These are phyloP conservation scores for Canavalia ensiformis DNA, from an alignment of 306 rosid genomes.

Conservation along the genomic window DNA sequence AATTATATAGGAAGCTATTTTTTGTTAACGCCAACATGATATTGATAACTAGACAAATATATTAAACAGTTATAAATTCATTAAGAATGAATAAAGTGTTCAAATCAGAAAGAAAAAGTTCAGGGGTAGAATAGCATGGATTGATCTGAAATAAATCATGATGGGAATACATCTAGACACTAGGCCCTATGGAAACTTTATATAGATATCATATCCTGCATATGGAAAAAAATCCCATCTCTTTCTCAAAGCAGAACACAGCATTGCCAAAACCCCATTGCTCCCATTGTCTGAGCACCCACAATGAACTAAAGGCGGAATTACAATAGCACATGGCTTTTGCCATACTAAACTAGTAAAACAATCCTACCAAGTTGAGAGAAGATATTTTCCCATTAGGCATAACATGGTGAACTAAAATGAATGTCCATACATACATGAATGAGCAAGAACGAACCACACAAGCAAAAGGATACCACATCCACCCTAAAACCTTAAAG, in stretches of 20 bases:
- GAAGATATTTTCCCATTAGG: not conserved
- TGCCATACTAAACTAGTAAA: not conserved
- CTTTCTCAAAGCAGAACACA: not conserved
- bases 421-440: no score
- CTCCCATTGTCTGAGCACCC: not conserved
- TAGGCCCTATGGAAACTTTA: not conserved
- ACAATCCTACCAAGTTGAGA: not conserved
- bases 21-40: not conserved
- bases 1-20: no score
- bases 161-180: not conserved
- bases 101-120: not conserved
- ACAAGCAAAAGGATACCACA: not conserved
- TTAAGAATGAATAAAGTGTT: not conserved
- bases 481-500: not conserved
- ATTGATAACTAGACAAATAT: not conserved
- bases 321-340: not conserved
- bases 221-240: not conserved
- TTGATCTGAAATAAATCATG: slow-evolving; percentile 1
- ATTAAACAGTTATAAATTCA: not conserved
- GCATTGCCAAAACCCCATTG: not conserved
- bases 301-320: not conserved
- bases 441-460: not conserved
- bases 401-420: not conserved
- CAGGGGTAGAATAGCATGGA: not conserved
- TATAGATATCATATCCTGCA: not conserved